Percentiles rank a stretch among this genome's conserved stretches.
Evolutionary conservation across 179 eudicot genomes (phyloP).

Genomic region (Drosera spatulata): DNA sequence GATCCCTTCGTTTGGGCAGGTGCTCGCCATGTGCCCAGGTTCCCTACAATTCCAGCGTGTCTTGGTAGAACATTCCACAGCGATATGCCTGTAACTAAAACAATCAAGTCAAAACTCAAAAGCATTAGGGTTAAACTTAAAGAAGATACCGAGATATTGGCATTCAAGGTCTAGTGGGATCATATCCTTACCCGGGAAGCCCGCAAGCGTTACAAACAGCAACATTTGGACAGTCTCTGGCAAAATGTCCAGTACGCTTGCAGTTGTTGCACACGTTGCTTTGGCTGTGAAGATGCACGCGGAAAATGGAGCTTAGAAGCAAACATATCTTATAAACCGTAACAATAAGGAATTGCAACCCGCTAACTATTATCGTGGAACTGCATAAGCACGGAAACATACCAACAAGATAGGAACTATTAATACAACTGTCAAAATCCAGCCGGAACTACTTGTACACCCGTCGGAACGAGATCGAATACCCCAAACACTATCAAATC

Average conservation of each 20-base stretch:
- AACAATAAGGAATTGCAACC: no score
- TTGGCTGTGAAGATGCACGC: constrained; percentile 43
- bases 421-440: no score
- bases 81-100: constrained; percentile 67
- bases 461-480: no score
- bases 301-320: neutral
- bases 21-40: constrained; percentile 92
- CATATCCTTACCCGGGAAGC: constrained; percentile 74
- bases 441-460: no score
- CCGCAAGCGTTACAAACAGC: constrained; percentile 99
- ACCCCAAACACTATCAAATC: no score
- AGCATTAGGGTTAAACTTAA: no score
- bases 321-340: neutral
- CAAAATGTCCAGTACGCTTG: constrained; percentile 92
- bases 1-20: constrained; percentile 92
- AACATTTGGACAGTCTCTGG: constrained; percentile 97
- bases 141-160: no score
- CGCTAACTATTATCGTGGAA: no score
- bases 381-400: no score
- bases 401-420: no score
- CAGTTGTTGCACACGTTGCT: constrained; percentile 85
- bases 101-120: no score
- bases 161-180: neutral
- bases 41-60: constrained; percentile 96
- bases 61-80: constrained; percentile 85